Evolutionary conservation across 177 flowering plant species (phyloP), one percentile per base, ranked within the genome.

Genomic region (Vitis hybrid): DNA sequence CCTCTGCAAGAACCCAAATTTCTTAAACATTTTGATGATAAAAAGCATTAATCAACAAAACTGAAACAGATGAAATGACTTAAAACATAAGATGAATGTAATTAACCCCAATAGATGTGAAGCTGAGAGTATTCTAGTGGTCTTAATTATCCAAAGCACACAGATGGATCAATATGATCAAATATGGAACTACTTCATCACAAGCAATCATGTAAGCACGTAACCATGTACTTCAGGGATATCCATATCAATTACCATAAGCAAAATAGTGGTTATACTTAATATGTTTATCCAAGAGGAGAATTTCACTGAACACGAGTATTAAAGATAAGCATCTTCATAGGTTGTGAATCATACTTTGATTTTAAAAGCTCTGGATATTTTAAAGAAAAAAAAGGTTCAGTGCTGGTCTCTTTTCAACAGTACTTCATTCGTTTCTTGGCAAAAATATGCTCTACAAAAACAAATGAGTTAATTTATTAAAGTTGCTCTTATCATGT

Each of bases 1-100:
- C 78, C 72, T 82, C 85, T 82, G 79, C 66, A 66, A 56, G 59
- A 18, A 70, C 21, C 11, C 4, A 23, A 51, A 32, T 6, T 52
- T 18, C 60, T 40, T 65, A 19, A 14, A 65, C 3, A 52, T 18
- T 14, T 0, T 26, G 11, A 18, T 32, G 14, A 15, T 30, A 70
- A 12, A 51, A 61, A 60, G 48, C 8, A 23, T 10, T 40, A 40
- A 5, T 5, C 45, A 56, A 13, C 9, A 14, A 2, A 32, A 59
- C 2, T 50, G 13, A 1, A 21, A 15, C 32, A 45, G 13, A 2
- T 19, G 34, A 51, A 48, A 34, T 40, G 13, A 62, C 23, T 18
- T 56, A 57, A 10, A 56, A 15, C 19, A 52, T 48, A 57, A 54
- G 76, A 72, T 23, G 52, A 59, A 8, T 5, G 66, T 21, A 50